These are phyloP conservation scores for Aspergillus aculeatus DNA, from an alignment of 2,329 filamentous ascomycete genomes.

Conservation along the genomic window DNA sequence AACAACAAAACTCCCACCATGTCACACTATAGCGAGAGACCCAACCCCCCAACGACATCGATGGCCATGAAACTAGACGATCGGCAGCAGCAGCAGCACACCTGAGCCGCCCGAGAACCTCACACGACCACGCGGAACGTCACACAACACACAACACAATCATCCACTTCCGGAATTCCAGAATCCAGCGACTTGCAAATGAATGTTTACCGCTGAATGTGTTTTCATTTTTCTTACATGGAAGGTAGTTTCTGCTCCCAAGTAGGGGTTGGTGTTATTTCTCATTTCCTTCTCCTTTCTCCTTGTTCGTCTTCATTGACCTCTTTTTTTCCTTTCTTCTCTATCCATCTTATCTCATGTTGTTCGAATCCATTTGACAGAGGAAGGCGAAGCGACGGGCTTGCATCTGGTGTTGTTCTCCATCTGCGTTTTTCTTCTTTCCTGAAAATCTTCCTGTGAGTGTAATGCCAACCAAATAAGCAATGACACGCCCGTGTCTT, in stretches of 20 bases:
- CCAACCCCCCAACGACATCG: conserved; percentile 29
- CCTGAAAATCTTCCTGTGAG: conserved; percentile 26
- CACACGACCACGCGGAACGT: conserved; percentile 23
- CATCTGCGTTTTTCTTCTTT: conserved; percentile 23
- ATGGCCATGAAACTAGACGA: conserved; percentile 25
- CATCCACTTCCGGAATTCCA: conserved; percentile 20
- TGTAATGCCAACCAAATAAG: conserved; percentile 33
- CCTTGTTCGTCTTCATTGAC: conserved; percentile 11
- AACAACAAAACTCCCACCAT: conserved; percentile 28
- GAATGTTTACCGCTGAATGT: conserved; percentile 21
- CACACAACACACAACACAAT: conserved; percentile 3
- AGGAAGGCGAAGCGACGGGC: conserved; percentile 29
- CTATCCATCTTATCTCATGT: conserved; percentile 15
- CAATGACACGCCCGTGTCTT: conserved; percentile 28
- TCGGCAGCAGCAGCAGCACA: conserved; percentile 21
- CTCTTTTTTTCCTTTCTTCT: conserved; percentile 15
- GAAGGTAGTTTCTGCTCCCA: conserved; percentile 27
- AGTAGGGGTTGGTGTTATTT: conserved; percentile 22
- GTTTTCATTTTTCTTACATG: conserved; percentile 23
- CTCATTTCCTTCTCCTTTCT: conserved; percentile 13
- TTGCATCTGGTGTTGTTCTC: conserved; percentile 29
- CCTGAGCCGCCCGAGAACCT: conserved; percentile 19
- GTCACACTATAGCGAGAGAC: conserved; percentile 25
- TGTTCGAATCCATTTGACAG: conserved; percentile 23
- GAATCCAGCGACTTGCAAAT: conserved; percentile 21